phyloP scores from a whole-genome alignment of 2,329 filamentous ascomycete genomes.

The Mycogone perniciosa region DNA sequence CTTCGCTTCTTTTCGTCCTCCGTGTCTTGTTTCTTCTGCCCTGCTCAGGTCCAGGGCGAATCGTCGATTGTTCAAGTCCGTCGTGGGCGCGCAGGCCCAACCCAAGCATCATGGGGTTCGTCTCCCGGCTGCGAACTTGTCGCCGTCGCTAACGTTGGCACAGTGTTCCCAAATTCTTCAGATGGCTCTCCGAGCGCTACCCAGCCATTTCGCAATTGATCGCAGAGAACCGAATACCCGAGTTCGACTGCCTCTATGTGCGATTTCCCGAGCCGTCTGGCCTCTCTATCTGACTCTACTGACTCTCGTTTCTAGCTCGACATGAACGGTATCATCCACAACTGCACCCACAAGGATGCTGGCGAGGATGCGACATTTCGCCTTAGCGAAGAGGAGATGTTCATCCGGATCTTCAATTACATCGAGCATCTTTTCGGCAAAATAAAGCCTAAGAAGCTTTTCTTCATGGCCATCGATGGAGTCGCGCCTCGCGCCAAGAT shows the following conservation, averaged over 20 bases:
- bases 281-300: constrained; percentile 17
- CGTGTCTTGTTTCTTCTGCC: constrained; percentile 2
- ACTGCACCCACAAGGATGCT: constrained; percentile 96
- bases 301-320: constrained; percentile 52
- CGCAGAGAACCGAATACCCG: constrained; percentile 95
- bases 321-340: constrained; percentile 99
- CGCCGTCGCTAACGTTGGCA: constrained; percentile 11
- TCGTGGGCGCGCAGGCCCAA: background rate
- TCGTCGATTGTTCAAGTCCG: background rate
- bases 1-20: background rate
- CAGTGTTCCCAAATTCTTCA: constrained; percentile 82
- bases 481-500: constrained; percentile 98
- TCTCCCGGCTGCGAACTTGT: background rate
- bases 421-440: constrained; percentile 98
- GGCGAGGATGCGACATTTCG: constrained; percentile 81
- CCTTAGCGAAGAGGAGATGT: constrained; percentile 97
- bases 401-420: constrained; percentile 99
- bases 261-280: constrained; percentile 23
- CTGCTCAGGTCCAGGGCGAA: background rate
- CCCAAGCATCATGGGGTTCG: constrained; percentile 26
- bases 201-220: constrained; percentile 97
- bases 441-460: constrained; percentile 96
- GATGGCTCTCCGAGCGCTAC: constrained; percentile 99
- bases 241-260: constrained; percentile 95
- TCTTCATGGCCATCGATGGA: constrained; percentile 99